Base-by-base conservation (phyloP, 768 basidiomycete genomes). In the Mrakia blollopis region DNA sequence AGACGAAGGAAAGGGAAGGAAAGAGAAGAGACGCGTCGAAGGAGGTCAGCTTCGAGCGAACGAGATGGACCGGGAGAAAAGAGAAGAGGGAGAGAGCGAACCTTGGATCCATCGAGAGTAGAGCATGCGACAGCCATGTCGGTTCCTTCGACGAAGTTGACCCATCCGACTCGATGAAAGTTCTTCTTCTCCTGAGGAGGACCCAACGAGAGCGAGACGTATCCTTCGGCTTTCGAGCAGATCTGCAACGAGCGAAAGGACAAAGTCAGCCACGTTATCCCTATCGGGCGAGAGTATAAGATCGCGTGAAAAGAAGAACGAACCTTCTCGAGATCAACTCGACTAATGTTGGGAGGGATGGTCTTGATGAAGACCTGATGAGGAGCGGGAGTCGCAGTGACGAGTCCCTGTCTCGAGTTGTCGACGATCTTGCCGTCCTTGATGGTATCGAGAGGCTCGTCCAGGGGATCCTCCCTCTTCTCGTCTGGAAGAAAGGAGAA, bases 141-240 rank as follows among this genome's bases (percentile, higher is more conserved):
- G 14, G 91, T 89, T 79, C 93, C 93, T 44, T 93, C 92, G 60
- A 85, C 85, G 82, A 95, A 97, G 79, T 89, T 89, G 77, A 97
- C 86, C 94, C 95, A 98, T 18, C 93, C 96, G 1, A 94, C 92
- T 44, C 96, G 92, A 82, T 96, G 94, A 83, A 92, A 98, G 80
- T 92, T 92, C 77, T 93, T 90, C 84, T 95, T 95, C 83, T 93
- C 92, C 60, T 93, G 84, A 14, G 96, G 95, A 79, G 98, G 95
- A 37, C 93, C 93, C 0, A 98, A 85, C 13, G 94, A 94, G 23
- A 98, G 88, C 83, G 96, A 91, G 67, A 92, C 86, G 82, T 90
- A 98, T 3, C 94, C 95, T 7, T 90, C 87, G 74, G 93, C 86
- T 80, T 88, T 89, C 76, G 87, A 85, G 81, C 91, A 92, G 52